Conservation (phyloP, 2,329 filamentous ascomycete species). For the Phialophora verrucosa region DNA sequence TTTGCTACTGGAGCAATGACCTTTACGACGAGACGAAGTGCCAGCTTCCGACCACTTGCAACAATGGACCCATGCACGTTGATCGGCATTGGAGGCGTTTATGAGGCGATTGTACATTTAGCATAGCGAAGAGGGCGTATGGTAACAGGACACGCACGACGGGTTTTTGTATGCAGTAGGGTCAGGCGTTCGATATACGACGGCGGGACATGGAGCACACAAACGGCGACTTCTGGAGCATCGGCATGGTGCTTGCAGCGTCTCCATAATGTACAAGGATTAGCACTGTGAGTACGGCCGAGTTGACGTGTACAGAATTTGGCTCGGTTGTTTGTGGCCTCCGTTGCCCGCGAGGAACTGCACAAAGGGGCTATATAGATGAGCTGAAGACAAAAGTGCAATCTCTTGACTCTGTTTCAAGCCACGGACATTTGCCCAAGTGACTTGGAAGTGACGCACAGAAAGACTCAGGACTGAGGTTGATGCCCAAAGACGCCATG, state of each 20-base stretch:
- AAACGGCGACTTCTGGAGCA: conserved; percentile 1
- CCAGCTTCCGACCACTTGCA: conserved; percentile 25
- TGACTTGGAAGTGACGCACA: background rate
- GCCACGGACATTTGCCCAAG: background rate
- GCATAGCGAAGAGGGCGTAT: conserved; percentile 23
- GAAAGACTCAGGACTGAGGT: background rate
- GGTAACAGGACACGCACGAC: conserved; percentile 20
- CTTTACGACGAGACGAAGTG: conserved; percentile 31
- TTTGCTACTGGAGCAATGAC: conserved; percentile 23
- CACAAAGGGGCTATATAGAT: conserved; percentile 28
- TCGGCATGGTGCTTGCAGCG: background rate
- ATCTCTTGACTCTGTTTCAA: conserved; percentile 3
- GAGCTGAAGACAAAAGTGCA: conserved; percentile 29
- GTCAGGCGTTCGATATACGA: conserved; percentile 27
- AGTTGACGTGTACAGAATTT: conserved; percentile 28
- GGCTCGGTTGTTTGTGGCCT: conserved; percentile 1
- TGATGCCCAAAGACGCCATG: conserved; percentile 1
- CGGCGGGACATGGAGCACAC: conserved; percentile 7
- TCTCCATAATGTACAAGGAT: background rate
- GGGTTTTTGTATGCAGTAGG: conserved; percentile 11
- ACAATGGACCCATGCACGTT: conserved; percentile 19
- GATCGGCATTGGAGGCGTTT: conserved; percentile 21
- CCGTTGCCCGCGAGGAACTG: background rate
- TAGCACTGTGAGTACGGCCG: conserved; percentile 3
- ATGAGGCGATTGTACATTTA: conserved; percentile 31